phyloP scores from a whole-genome alignment of 2,329 filamentous ascomycete species.

The Fusarium sarcochroum region DNA sequence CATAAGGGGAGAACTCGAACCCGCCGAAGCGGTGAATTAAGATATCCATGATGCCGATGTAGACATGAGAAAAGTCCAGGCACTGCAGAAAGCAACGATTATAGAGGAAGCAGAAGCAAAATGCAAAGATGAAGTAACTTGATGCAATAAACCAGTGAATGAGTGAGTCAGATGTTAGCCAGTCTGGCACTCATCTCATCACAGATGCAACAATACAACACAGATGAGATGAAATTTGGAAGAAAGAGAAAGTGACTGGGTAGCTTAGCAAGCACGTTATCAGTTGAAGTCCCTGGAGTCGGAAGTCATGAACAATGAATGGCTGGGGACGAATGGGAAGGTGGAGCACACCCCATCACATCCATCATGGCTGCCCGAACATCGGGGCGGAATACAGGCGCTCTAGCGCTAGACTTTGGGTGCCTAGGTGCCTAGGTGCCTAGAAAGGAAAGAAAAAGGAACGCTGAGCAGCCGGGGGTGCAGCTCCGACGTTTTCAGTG shows the following conservation, averaged over 20 bases:
- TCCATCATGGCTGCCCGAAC: constrained; percentile 26
- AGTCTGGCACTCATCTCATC: constrained; percentile 8
- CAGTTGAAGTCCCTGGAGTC: constrained; percentile 28
- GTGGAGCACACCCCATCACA: constrained; percentile 12
- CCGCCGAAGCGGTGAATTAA: constrained; percentile 51
- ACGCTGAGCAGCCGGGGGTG: constrained; percentile 2
- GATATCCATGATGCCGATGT: constrained; percentile 50
- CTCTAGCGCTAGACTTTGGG: constrained; percentile 14
- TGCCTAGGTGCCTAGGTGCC: constrained; percentile 11
- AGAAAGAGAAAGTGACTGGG: constrained; percentile 6
- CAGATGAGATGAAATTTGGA: constrained; percentile 14
- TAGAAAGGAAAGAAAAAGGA: background rate
- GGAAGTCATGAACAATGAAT: constrained; percentile 40
- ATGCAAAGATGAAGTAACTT: background rate
- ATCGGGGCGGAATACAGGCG: constrained; percentile 22
- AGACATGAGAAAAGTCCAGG: constrained; percentile 25
- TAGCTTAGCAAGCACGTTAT: constrained; percentile 23
- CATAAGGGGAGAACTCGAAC: constrained; percentile 51
- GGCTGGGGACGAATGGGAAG: constrained; percentile 20
- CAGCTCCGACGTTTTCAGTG: constrained; percentile 26
- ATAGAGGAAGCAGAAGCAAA: constrained; percentile 1
- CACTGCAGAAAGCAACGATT: background rate
- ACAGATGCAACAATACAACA: constrained; percentile 9
- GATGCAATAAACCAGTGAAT: constrained; percentile 4
- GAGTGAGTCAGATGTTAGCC: background rate